Percentiles rank a stretch among this genome's conserved stretches.
Conservation (phyloP, 495 filamentous ascomycete genomes). For the Hyaloscypha hepaticicola region DNA sequence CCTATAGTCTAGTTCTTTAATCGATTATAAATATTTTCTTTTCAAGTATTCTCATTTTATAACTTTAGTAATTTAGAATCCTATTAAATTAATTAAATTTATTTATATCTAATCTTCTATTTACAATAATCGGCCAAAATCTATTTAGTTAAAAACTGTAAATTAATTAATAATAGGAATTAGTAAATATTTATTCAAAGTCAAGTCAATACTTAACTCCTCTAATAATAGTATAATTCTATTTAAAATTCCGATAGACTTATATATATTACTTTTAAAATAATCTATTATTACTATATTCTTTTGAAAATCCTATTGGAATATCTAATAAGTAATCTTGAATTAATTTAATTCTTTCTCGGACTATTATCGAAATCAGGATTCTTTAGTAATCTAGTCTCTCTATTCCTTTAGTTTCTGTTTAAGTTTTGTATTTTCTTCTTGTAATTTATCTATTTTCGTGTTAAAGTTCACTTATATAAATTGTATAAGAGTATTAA, state of each 20-base stretch:
- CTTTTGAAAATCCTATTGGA: conserved; percentile 2
- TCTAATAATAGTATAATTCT: no score
- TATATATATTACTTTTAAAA: conserved; percentile 10
- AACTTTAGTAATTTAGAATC: no score
- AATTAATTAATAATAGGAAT: no score
- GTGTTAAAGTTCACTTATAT: background rate
- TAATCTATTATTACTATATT: conserved; percentile 1
- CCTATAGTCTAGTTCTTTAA: no score
- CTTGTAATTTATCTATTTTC: conserved; percentile 1
- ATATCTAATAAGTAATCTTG: conserved; percentile 8
- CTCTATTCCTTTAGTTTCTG: background rate
- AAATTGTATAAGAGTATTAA: background rate
- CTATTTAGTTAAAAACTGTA: no score
- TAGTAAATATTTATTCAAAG: no score
- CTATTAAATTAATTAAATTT: no score
- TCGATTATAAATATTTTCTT: no score
- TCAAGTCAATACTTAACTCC: no score
- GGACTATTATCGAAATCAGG: conserved; percentile 4
- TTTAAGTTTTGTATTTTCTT: background rate
- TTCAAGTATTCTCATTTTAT: no score
- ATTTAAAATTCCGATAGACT: background rate
- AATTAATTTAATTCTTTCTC: background rate
- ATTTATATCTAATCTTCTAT: no score
- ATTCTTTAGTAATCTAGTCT: background rate
- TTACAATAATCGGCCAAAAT: no score